Evolutionary conservation across 2,329 filamentous ascomycete species (phyloP), one percentile per base, ranked within the genome.

Genomic region (Trichophyton schoenleinii): DNA sequence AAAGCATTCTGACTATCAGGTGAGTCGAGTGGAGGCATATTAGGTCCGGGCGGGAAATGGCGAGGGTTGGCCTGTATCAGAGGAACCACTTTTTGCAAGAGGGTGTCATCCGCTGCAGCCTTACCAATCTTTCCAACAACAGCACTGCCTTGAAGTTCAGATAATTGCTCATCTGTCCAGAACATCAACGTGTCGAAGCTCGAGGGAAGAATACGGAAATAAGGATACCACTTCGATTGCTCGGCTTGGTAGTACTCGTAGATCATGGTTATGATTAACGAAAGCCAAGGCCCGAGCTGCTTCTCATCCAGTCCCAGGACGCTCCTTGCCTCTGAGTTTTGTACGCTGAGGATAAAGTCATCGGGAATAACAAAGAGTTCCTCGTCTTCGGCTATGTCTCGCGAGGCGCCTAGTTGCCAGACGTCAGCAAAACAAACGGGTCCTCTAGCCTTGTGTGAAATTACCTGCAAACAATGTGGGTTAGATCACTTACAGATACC

Each of bases 121-220:
- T 84, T 88, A 57, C 90, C 91, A 65, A 96, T 87, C 71, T 91
- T 92, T 64, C 81, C 75, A 2, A 85, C 72, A n/a, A 94, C 83
- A 0, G 88, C 83, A 69, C 88, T 91, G 18, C 86, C 88, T 74
- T 92, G 86, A 7, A 96, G 81, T 68, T 87, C 80, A 0, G 77
- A 74, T 2, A 96, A 78, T 71, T 96, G 90, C 0, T 78, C 75
- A 0, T 81, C 77, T 1, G 81, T 78, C 91, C 91, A 96, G 75
- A 91, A 96, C 88, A 96, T 96, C 65, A 92, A 81, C 1, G 89
- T 95, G 71, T 94, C 83, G 69, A 96, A 96, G 0, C 75, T 69
- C 60, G 71, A 70, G 2, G 90, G 90, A 3, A 96, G 79, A 20
- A 95, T 78, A 62, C 85, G 80, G 66, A 95, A 85, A 72, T 96